Evolutionary conservation across 176 grass and related monocot genomes (phyloP), one percentile per base, ranked within the genome.

Genomic region (Pontederia paniculata): DNA sequence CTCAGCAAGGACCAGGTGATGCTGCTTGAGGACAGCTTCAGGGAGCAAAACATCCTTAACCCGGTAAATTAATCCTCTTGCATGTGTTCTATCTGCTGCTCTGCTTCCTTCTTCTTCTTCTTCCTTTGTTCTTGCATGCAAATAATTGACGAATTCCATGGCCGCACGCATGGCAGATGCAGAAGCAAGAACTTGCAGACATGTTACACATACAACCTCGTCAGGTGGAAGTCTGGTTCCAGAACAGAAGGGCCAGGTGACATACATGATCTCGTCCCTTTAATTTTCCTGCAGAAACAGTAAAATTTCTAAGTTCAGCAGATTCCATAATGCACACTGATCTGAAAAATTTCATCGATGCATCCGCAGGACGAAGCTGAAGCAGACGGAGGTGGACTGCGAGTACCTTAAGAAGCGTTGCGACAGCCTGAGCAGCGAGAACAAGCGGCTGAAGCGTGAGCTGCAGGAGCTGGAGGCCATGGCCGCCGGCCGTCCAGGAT

Each of bases 151-250:
- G 14, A 2, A 50, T 21, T 9, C 21, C 54, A 56, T 46, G 28
- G 28, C 48, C 15, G 48, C 48, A 19, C 23, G 44, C 60, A 63
- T 37, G 28, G 28, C 28, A 37, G 60, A 48, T 47, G 9, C 60
- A n/a, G 41, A 63, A 63, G 60, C 60, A 63, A 23, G 60, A 63
- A 23, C 9, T 63, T 19, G 60, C 60, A 0, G 23, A 14, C 12
- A 17, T 4, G 60, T 13, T 63, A 48, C 45, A 23, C 5, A 48
- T 63, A 48, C 60, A 48, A 11, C 42, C 18, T 17, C 41, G 60
- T n/a, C 60, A 63, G 47, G 60, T 63, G 60, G 60, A 63, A 9
- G 44, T 63, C 44, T 63, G 60, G 60, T 63, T 48, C 44, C 60
- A 63, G 44, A 63, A 63, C 44, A 63, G 60, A 48, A 48, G 44